Conservation (phyloP, 2,329 filamentous ascomycete genomes). For the Hypoxylon sp. region DNA sequence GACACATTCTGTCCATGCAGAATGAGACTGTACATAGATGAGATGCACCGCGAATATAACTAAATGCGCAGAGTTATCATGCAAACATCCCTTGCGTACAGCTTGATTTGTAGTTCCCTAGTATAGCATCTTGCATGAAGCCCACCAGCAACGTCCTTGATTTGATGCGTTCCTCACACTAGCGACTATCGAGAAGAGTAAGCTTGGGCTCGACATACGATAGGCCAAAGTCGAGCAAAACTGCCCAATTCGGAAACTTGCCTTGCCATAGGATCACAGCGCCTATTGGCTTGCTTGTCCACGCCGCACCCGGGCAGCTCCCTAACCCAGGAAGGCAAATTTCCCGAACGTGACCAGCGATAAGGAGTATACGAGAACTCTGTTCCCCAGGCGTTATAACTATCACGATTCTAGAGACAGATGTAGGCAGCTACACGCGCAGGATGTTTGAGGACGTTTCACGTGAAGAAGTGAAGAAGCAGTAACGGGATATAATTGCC, state of each 20-base stretch:
- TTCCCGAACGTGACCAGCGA: neutral
- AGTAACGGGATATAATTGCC: no score
- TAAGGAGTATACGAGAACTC: neutral
- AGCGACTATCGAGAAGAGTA: neutral
- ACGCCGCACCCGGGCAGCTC: neutral
- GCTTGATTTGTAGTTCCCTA: neutral
- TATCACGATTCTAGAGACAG: neutral
- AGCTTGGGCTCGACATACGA: constrained; percentile 25
- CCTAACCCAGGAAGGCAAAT: neutral
- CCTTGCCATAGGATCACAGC: constrained; percentile 1
- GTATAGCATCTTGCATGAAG: neutral
- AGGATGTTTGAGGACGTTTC: neutral
- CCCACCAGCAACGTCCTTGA: constrained; percentile 8
- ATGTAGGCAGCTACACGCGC: neutral
- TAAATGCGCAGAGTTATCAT: constrained; percentile 9
- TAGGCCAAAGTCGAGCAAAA: constrained; percentile 32
- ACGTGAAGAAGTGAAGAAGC: no score
- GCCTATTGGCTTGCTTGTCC: constrained; percentile 9
- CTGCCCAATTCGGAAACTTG: constrained; percentile 42
- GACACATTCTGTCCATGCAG: constrained; percentile 1
- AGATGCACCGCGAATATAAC: constrained; percentile 6
- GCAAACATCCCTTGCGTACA: constrained; percentile 4
- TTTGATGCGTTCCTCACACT: neutral
- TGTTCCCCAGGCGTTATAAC: neutral
- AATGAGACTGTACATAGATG: constrained; percentile 23